Evolutionary conservation across 1,139 yeast genomes (phyloP).

Genomic region (Candida pseudocylindracea): DNA sequence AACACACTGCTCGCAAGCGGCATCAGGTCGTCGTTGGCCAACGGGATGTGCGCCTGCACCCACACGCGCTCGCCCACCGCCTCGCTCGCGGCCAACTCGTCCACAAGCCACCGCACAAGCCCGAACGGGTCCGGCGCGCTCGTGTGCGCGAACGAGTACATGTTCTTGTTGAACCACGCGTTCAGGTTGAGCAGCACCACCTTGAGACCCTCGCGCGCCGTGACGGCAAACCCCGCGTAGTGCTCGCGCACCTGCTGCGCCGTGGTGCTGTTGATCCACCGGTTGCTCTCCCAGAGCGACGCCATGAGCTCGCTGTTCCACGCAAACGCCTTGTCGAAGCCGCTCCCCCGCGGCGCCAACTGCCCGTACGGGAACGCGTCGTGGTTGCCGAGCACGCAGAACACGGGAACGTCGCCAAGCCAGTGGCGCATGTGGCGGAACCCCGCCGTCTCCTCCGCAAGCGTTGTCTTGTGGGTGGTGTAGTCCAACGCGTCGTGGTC

Average conservation of each 20-base stretch:
- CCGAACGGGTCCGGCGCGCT: constrained; percentile 41
- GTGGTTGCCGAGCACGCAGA: constrained; percentile 47
- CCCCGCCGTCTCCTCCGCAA: constrained; percentile 23
- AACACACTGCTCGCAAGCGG: constrained; percentile 41
- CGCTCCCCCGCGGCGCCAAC: constrained; percentile 24
- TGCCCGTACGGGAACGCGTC: constrained; percentile 59
- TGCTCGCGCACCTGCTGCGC: constrained; percentile 16
- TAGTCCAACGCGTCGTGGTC: constrained; percentile 31
- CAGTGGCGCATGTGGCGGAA: constrained; percentile 30
- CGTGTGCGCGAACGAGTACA: constrained; percentile 37
- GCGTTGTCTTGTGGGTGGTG: constrained; percentile 23
- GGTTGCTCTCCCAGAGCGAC: constrained; percentile 25
- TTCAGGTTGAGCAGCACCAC: constrained; percentile 46
- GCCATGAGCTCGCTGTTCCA: constrained; percentile 43
- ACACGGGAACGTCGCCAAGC: constrained; percentile 34
- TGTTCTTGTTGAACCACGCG: constrained; percentile 40
- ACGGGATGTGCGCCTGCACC: constrained; percentile 52
- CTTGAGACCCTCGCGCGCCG: constrained; percentile 32
- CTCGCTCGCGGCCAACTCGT: constrained; percentile 40
- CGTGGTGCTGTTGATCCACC: constrained; percentile 16
- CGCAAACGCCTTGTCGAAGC: constrained; percentile 12
- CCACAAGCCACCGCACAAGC: constrained; percentile 34
- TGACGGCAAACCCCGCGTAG: constrained; percentile 40
- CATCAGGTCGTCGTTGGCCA: constrained; percentile 27
- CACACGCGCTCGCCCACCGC: constrained; percentile 36